A percentile compares a stretch with the other conserved stretches of the same genome.
These are phyloP conservation scores for Scedosporium boydii DNA, from an alignment of 2,329 filamentous ascomycete genomes.

Conservation along the genomic window DNA sequence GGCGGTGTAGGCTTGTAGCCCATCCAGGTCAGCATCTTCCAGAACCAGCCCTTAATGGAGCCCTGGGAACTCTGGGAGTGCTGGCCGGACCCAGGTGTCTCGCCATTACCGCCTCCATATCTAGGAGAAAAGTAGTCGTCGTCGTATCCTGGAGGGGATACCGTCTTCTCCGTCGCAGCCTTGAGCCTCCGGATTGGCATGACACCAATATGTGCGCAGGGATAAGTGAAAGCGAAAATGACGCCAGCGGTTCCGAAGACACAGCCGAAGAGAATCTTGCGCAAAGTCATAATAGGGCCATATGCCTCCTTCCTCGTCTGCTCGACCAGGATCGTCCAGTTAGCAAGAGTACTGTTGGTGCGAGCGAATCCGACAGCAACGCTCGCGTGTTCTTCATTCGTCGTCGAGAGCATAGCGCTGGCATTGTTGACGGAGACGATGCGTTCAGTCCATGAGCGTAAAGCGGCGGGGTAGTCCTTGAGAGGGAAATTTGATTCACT, in stretches of 20 bases:
- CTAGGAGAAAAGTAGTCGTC: conserved; percentile 25
- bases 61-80: conserved; percentile 23
- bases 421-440: conserved; percentile 53
- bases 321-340: conserved; percentile 79
- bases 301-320: conserved; percentile 67
- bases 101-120: conserved; percentile 1
- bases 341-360: conserved; percentile 56
- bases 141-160: conserved; percentile 54
- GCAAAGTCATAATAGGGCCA: conserved; percentile 62
- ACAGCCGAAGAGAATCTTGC: conserved; percentile 71
- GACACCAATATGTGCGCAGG: conserved; percentile 74
- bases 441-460: conserved; percentile 46
- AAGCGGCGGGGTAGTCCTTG: conserved; percentile 51
- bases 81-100: background rate
- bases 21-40: conserved; percentile 18
- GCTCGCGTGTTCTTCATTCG: conserved; percentile 58
- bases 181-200: conserved; percentile 70
- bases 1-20: background rate
- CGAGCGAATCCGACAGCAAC: conserved; percentile 78
- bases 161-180: conserved; percentile 63
- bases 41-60: conserved; percentile 32
- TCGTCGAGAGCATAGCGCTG: conserved; percentile 56
- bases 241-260: conserved; percentile 75
- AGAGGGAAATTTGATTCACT: conserved; percentile 48
- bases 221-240: conserved; percentile 62